Evolutionary conservation across 331 rosid genomes (phyloP).

Genomic region (Pyracantha coccinea): DNA sequence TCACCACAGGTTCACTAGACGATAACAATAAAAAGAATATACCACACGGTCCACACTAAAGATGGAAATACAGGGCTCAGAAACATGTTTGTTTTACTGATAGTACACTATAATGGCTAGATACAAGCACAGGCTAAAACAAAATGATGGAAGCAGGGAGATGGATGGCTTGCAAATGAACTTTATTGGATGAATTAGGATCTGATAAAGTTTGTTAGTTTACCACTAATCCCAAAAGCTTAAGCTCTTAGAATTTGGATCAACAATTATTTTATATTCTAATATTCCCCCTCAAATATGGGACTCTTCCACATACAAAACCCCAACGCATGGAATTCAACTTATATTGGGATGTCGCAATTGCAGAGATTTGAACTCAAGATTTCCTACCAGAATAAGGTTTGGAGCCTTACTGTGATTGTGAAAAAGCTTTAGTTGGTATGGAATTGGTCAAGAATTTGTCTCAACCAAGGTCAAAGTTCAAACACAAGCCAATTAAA

Average conservation of each 20-base stretch:
- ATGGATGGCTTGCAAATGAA: neutral
- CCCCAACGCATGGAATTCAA: neutral
- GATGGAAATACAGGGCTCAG: slow-evolving; percentile 3
- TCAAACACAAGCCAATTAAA: neutral
- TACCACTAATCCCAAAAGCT: neutral
- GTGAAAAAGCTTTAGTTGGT: neutral
- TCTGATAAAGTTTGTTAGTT: neutral
- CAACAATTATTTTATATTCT: neutral
- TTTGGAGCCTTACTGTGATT: neutral
- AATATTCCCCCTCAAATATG: neutral
- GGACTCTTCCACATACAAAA: neutral
- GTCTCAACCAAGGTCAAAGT: neutral
- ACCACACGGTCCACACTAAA: neutral
- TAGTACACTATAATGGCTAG: neutral
- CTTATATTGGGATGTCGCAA: neutral
- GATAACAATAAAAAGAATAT: slow-evolving; percentile 7
- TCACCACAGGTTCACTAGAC: neutral
- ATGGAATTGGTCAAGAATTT: neutral
- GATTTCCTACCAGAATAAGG: neutral
- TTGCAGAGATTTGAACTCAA: neutral
- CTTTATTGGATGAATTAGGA: neutral
- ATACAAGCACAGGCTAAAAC: neutral
- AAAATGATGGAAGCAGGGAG: neutral
- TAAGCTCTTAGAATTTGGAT: neutral
- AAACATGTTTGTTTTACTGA: slow-evolving; percentile 2